Base-by-base conservation (phyloP, 2,329 filamentous ascomycete species). In the Torrubiellomyces zombiae region DNA sequence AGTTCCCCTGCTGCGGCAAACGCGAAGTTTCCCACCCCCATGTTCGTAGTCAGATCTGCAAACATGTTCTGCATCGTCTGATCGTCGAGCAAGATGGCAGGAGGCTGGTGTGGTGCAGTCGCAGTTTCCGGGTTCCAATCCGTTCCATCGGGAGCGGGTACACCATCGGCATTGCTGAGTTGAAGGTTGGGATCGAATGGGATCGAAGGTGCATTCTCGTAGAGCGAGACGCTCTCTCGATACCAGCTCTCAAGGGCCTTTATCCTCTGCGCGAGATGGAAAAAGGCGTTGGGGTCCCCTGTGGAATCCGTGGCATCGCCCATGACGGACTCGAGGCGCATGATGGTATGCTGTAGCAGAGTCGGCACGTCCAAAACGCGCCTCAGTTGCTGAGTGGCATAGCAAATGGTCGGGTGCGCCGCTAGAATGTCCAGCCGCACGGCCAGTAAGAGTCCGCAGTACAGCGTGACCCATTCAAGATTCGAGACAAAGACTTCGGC, bases 391-490 rank as follows among this genome's bases (percentile, higher is more conserved):
- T 36, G 35, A 3, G 43, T 38, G 4, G 33, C 29, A n/a, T 38
- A 32, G 5, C 32, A 17, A 3, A 46, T 38, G 6, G 35, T 31
- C 0, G 38, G 34, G 9, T 43, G 37, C 3, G 37, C 35, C 1
- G 43, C 43, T 2, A 47, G 26, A 4, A 48, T 35, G 18, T 48
- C 45, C n/a, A 48, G 33, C 3, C 44, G 33, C 6, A 17, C 16
- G 9, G 42, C 35, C 0, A 48, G 24, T 0, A 44, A 47, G 0
- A 45, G 32, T 3, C 39, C 42, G 11, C 45, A 48, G 15, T 48
- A 42, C 1, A 48, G 18, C 30, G 40, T 43, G 16, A 48, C 37
- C 45, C 45, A 48, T 8, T 38, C 38, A 1, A 43, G 37, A 11
- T 48, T 48, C 4, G 42, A 37, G 18, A 48, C 36, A 2, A 30